phyloP scores from a whole-genome alignment of 768 basidiomycete genomes.

The Boletus reticuloceps region DNA sequence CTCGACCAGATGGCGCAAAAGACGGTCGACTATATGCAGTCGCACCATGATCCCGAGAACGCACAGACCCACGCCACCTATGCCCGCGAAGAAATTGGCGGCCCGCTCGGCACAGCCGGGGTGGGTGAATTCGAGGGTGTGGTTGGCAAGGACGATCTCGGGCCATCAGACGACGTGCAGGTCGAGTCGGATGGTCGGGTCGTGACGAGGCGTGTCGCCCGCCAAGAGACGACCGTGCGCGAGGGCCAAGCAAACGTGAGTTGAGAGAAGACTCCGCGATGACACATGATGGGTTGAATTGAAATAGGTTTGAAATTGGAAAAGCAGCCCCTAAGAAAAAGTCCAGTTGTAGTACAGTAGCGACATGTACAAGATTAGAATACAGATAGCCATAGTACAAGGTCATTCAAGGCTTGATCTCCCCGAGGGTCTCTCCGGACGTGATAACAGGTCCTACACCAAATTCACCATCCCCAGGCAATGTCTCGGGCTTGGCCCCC shows the following conservation, averaged over 20 bases:
- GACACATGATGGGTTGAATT: neutral
- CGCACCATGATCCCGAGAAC: constrained; percentile 14
- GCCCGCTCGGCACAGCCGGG: constrained; percentile 27
- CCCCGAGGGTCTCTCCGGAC: constrained; percentile 28
- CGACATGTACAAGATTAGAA: constrained; percentile 2
- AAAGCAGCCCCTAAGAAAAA: neutral
- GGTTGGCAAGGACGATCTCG: constrained; percentile 28
- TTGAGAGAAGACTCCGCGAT: neutral
- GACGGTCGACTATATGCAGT: constrained; percentile 19
- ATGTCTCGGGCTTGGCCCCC: constrained; percentile 17
- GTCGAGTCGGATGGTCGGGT: constrained; percentile 26
- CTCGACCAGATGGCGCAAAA: constrained; percentile 20
- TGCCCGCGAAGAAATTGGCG: constrained; percentile 25
- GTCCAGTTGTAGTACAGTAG: neutral
- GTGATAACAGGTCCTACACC: constrained; percentile 26
- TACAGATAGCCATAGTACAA: neutral
- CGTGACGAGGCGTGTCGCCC: constrained; percentile 15
- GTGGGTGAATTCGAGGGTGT: constrained; percentile 32
- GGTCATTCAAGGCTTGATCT: constrained; percentile 1
- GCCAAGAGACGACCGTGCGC: constrained; percentile 7
- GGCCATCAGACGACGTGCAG: constrained; percentile 17
- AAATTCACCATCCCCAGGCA: constrained; percentile 29
- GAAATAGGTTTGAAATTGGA: constrained; percentile 13
- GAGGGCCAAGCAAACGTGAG: constrained; percentile 17
- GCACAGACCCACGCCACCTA: constrained; percentile 26